Evolutionary conservation across 345 rosid species (phyloP), one percentile per base, ranked within the genome.

Genomic region (Noccaea caerulescens): DNA sequence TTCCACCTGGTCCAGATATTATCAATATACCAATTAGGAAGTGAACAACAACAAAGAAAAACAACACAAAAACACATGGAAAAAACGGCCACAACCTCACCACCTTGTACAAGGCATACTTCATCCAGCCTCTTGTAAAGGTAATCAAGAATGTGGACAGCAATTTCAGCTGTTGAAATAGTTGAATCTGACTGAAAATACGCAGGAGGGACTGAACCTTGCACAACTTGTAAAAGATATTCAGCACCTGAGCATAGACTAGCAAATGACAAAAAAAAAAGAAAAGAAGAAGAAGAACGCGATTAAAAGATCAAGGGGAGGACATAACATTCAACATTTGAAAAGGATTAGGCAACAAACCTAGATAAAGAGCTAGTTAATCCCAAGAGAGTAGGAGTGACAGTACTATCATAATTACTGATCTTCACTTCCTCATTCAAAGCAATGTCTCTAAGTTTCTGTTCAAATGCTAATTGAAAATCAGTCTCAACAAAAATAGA

Each of bases 81-180:
- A 73, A 56, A 11, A 27, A 27, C 30, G 54, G 62, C 55, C 64
- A 82, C 92, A 80, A 90, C 97, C 98, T 93, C 96, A 83, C 96
- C 96, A 81, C 90, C 89, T 84, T 85, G 93, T 56, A 90, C 87
- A 53, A 90, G 92, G 75, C 92, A 88, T 53, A 82, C 86, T 80
- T 90, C 87, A 75, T 90, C 97, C 50, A 93, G 72, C 77, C 80
- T 87, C 76, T 75, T 74, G 83, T 86, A 88, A 73, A 93, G 96
- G 83, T 85, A 76, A 77, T 90, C 93, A 61, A 93, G 89, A 67
- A 93, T 64, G 65, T 86, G 91, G 50, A 79, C 88, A 14, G 87
- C 82, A 47, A 84, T 73, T 77, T 86, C 89, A 76, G 93, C 77
- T 20, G 93, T 73, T 12, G 86, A 77, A 73, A 86, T 68, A 72